Percentiles rank a stretch among this genome's conserved stretches.
Conservation (phyloP, 495 filamentous ascomycete genomes). For the Staphylotrichum longicolle region DNA sequence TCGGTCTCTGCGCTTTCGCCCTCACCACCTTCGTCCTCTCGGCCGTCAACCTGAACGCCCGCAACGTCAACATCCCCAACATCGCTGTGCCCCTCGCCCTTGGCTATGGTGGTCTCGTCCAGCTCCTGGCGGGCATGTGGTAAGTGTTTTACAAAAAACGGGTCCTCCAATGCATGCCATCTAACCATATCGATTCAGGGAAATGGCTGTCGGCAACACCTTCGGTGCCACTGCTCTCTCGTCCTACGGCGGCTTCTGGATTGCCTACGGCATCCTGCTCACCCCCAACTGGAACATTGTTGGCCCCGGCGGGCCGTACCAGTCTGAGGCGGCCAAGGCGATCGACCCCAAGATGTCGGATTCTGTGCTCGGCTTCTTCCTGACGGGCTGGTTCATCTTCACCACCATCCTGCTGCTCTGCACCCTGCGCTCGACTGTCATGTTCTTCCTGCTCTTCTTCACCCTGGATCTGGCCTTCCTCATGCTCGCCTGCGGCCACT, state of each 20-base stretch:
- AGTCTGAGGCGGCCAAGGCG: constrained; percentile 30
- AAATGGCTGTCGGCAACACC: constrained; percentile 97
- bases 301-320: constrained; percentile 57
- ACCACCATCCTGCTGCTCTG: constrained; percentile 82
- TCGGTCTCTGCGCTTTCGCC: constrained; percentile 87
- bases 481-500: constrained; percentile 74
- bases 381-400: constrained; percentile 98
- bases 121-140: constrained; percentile 97
- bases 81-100: constrained; percentile 70
- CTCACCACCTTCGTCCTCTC: constrained; percentile 94
- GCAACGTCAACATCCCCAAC: constrained; percentile 58
- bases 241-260: constrained; percentile 98
- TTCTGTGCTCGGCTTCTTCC: constrained; percentile 78
- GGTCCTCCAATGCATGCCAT: too few species aligned
- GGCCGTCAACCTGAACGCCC: constrained; percentile 72
- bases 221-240: constrained; percentile 97
- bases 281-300: constrained; percentile 62
- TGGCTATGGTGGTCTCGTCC: constrained; percentile 84
- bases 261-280: constrained; percentile 83
- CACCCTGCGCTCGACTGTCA: constrained; percentile 89
- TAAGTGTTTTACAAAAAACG: constrained; percentile 51
- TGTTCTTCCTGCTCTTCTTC: constrained; percentile 96
- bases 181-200: constrained; percentile 54
- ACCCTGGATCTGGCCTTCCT: constrained; percentile 90
- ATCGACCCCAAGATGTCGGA: constrained; percentile 40